Conservation (phyloP, 1,139 yeast genomes). For the Diutina sp. region DNA sequence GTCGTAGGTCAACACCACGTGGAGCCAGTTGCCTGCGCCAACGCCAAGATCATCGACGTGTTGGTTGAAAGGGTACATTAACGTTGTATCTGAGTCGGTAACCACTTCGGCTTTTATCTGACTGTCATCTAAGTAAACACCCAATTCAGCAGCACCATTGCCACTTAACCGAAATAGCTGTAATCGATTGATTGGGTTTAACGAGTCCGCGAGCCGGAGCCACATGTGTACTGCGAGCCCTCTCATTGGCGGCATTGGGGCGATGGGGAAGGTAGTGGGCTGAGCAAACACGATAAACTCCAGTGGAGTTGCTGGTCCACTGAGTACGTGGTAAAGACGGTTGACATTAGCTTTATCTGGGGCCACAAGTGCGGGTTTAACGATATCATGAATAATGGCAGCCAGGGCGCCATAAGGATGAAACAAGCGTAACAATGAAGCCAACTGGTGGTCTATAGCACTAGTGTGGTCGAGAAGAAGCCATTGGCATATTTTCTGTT, state of each 20-base stretch:
- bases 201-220: not conserved
- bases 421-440: not conserved
- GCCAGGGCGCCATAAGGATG: not conserved
- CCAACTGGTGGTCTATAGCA: not conserved
- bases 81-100: not conserved
- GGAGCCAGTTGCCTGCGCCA: conserved; percentile 11
- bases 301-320: not conserved
- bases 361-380: not conserved
- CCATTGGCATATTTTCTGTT: not conserved
- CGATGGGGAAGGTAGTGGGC: not conserved
- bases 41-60: not conserved
- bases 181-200: not conserved
- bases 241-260: not conserved
- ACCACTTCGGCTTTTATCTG: not conserved
- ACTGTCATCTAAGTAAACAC: not conserved
- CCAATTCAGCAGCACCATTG: not conserved
- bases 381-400: not conserved
- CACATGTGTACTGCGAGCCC: not conserved
- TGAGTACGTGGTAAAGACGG: not conserved
- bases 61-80: not conserved
- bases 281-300: not conserved
- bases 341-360: not conserved
- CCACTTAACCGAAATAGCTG: not conserved
- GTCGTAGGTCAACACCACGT: conserved; percentile 27
- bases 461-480: not conserved